Percentiles rank a stretch among this genome's conserved stretches.
phyloP scores from a whole-genome alignment of 192 early-diverging fungal genomes.

The Backusella luteola region DNA sequence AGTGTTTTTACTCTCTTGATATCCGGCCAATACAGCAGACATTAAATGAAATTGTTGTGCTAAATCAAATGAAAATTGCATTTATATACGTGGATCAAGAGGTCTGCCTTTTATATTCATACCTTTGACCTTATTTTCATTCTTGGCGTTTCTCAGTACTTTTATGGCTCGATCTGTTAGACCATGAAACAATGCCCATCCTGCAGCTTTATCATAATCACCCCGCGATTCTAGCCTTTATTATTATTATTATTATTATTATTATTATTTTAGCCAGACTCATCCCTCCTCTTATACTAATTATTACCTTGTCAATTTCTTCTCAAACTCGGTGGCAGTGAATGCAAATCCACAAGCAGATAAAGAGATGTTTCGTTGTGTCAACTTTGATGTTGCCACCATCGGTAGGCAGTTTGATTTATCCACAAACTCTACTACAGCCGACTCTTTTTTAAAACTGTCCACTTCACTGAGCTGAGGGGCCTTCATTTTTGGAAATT shows the following conservation, averaged over 20 bases:
- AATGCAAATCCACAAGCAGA: constrained; percentile 53
- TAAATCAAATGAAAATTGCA: constrained; percentile 17
- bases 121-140: constrained; percentile 40
- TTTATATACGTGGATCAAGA: background rate
- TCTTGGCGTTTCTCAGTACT: constrained; percentile 51
- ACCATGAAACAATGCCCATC: constrained; percentile 84
- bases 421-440: background rate
- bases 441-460: background rate
- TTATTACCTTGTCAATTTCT: constrained; percentile 40
- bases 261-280: background rate
- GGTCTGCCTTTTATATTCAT: constrained; percentile 11
- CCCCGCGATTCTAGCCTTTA: constrained; percentile 65
- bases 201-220: constrained; percentile 85
- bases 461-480: background rate
- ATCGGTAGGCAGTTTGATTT: constrained; percentile 26
- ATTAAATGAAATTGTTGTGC: constrained; percentile 83
- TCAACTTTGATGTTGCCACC: constrained; percentile 41
- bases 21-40: constrained; percentile 69
- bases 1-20: constrained; percentile 34
- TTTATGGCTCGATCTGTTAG: constrained; percentile 70
- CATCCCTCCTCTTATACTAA: background rate
- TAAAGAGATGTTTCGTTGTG: constrained; percentile 47
- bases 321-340: constrained; percentile 44
- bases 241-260: background rate
- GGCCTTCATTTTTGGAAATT: background rate